Percentiles rank a stretch among this genome's conserved stretches.
These are phyloP conservation scores for Xylariaceae sp. DNA, from an alignment of 2,329 filamentous ascomycete species.

Conservation along the genomic window DNA sequence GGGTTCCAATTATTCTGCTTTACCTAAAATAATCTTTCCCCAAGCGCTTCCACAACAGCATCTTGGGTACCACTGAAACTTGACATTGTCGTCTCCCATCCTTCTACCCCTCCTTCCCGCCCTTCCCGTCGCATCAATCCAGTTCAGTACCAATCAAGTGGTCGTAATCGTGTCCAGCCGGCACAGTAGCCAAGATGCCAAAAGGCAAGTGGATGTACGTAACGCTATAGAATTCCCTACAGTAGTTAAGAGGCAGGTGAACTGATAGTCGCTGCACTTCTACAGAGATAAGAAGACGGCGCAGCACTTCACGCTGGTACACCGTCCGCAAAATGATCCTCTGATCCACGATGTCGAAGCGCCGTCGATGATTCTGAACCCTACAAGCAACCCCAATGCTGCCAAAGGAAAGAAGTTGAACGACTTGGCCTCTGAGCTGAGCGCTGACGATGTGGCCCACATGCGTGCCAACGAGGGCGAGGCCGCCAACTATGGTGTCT, in stretches of 20 bases:
- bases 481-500: constrained; percentile 88
- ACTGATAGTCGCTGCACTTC: constrained; percentile 7
- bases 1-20: no score
- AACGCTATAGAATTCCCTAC: constrained; percentile 1
- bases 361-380: constrained; percentile 86
- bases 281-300: constrained; percentile 80
- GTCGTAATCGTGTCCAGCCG: no score
- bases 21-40: neutral
- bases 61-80: no score
- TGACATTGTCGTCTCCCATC: neutral
- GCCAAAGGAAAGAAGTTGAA: constrained; percentile 59
- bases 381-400: constrained; percentile 45
- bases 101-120: no score
- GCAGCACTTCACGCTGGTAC: constrained; percentile 88
- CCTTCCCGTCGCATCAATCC: no score
- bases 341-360: constrained; percentile 88
- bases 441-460: constrained; percentile 49
- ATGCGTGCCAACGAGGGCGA: constrained; percentile 91
- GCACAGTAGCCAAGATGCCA: constrained; percentile 54
- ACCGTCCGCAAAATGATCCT: constrained; percentile 95
- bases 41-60: constrained; percentile 2
- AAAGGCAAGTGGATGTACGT: constrained; percentile 70
- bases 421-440: constrained; percentile 73
- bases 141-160: no score
- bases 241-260: neutral